Base-by-base conservation (phyloP, 768 basidiomycete species). In the Lactarius trivialis region DNA sequence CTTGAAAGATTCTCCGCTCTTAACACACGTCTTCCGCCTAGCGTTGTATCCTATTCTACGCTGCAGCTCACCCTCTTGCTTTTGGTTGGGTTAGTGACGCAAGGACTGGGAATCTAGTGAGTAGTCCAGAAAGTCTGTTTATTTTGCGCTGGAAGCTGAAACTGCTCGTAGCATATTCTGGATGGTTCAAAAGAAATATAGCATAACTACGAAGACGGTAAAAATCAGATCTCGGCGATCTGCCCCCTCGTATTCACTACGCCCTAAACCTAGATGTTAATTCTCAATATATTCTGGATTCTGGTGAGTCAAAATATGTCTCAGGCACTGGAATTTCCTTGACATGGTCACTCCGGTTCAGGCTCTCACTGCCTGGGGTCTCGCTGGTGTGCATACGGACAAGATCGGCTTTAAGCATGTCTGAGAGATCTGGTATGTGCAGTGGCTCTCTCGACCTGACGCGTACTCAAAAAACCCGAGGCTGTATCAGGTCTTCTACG, bases 391-490 rank as follows among this genome's bases (percentile, higher is more conserved):
- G 1, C 85, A 85, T 66, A 88, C 87, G 17, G 71, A 82, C 68
- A 84, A 81, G 50, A 85, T 92, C 68, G 89, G 88, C 14, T 91
- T 90, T 76, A 88, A 92, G 72, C 85, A 91, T 69, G 81, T 85
- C 62, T 91, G 89, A 88, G 89, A 91, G 71, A 82, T 88, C 33
- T 88, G 87, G 85, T 84, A 65, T 59, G 73, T 59, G 6, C 24
- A 24, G 7, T 39, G 37, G 52, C 11, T 41, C n/a, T 45, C 33
- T 37, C 24, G 30, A 30, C 15, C 19, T 0, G 34, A 43, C 28
- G 45, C 19, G 36, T 14, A 14, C 36, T 59, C 24, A 55, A 63
- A 6, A 8, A 34, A 30, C 24, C 39, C 1, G 59, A 87, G 86
- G 86, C 65, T 82, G 33, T 88, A 86, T 68, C 86, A 88, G 67